Base-by-base conservation (phyloP, 805 yeast genomes). In the Saccharomycopsis guyanensis region DNA sequence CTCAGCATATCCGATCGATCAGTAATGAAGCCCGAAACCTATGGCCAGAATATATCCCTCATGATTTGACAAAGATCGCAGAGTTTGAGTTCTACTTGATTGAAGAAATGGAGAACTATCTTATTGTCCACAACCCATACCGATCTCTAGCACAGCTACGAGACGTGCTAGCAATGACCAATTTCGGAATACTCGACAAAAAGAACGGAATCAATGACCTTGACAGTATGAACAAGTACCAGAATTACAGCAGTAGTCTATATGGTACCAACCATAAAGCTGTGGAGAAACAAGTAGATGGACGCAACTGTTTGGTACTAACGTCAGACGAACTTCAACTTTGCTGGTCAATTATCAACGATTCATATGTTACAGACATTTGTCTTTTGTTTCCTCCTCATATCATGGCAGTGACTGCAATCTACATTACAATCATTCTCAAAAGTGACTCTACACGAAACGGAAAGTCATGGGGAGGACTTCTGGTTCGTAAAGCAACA, bases 31-130 rank as follows among this genome's bases (percentile, higher is more conserved):
- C 97, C 1, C 66, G 96, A 44, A 82, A 82, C 33, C 65, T 87
- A 34, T 91, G 97, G 97, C 97, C 97, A 0, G 96, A 89, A 57
- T 86, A 80, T 57, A 82, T 91, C 32, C 95, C 97, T 0, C 87
- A 84, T 49, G 97, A 91, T 60, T 77, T 88, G 15, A 82, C 95
- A 24, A 86, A 86, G 57, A 70, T 93, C 13, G 97, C 97, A 0
- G 97, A 93, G 60, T 86, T 94, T 64, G 98, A 93, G 64, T 93
- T 93, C 60, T 93, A 91, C 59, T 62, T 93, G 38, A 80, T 93
- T 16, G 97, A 88, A 57, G 97, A 89, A 61, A 70, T 93, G 65
- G 78, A 83, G 57, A 71, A 83, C 63, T 82, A 71, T 57, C 57
- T 85, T 51, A 69, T 82, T n/a, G 70, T 83, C 2, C 86, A 83